Percentiles rank a stretch among this genome's conserved stretches.
Conservation (phyloP, 2,329 filamentous ascomycete genomes). For the Elsinoe australis region DNA sequence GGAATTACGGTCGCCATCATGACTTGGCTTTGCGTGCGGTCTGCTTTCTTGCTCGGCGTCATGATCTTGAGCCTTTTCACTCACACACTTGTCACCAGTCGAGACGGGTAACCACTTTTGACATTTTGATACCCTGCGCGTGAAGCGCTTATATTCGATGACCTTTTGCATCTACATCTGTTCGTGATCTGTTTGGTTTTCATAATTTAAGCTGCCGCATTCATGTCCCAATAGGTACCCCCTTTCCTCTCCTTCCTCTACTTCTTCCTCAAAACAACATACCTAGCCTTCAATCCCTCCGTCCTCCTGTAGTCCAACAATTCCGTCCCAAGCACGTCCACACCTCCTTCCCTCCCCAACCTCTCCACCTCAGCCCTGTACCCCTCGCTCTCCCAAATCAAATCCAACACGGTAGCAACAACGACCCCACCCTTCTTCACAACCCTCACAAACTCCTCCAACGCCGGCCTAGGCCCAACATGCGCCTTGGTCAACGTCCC, state of each 20-base stretch:
- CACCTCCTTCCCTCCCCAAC: conserved; percentile 30
- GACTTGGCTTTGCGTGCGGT: too few species aligned
- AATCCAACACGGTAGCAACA: conserved; percentile 45
- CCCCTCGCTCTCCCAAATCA: conserved; percentile 44
- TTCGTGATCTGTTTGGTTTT: too few species aligned
- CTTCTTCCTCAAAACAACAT: conserved; percentile 26
- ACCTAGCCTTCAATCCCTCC: conserved; percentile 21
- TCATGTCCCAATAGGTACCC: neutral
- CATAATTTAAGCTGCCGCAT: neutral
- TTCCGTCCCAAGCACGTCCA: conserved; percentile 32
- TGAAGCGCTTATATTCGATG: too few species aligned
- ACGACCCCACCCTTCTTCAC: conserved; percentile 42
- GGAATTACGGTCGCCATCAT: neutral
- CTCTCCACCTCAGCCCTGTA: conserved; percentile 42
- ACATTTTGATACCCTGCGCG: too few species aligned
- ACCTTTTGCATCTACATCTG: too few species aligned
- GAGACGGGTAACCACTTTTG: too few species aligned
- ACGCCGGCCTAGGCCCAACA: conserved; percentile 43
- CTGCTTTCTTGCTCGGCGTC: neutral
- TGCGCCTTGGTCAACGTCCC: conserved; percentile 51
- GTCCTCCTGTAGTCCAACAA: conserved; percentile 29
- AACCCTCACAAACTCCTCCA: conserved; percentile 46
- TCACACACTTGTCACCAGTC: conserved; percentile 1
- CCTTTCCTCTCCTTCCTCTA: conserved; percentile 1
- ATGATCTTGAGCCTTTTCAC: neutral